phyloP scores from a whole-genome alignment of 495 filamentous ascomycete genomes.

The Hypoxylon trugodes region DNA sequence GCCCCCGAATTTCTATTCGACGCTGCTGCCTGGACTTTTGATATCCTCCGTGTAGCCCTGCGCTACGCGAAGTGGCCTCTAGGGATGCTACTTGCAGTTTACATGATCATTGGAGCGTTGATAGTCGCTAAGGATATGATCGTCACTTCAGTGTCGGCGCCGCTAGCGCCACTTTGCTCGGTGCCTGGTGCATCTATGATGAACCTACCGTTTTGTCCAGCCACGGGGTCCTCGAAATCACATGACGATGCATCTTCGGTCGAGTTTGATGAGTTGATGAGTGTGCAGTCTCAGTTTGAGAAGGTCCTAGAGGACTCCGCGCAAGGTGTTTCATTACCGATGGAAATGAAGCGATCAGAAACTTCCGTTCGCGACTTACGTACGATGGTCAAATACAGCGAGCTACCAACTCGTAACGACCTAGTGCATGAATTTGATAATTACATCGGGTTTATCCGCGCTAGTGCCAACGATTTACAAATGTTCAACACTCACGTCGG shows the following conservation, averaged over 20 bases:
- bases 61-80: conserved; percentile 62
- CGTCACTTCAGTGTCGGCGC: conserved; percentile 55
- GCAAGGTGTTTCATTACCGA: conserved; percentile 65
- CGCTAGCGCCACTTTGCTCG: conserved; percentile 69
- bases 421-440: conserved; percentile 71
- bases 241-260: conserved; percentile 44
- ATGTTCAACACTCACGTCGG: conserved; percentile 75
- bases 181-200: conserved; percentile 68
- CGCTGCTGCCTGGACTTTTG: conserved; percentile 53
- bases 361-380: conserved; percentile 76
- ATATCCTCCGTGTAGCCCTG: conserved; percentile 59
- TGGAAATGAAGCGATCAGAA: conserved; percentile 76
- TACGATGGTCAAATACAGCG: conserved; percentile 64
- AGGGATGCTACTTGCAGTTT: conserved; percentile 62
- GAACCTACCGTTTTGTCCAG: conserved; percentile 67
- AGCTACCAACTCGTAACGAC: conserved; percentile 60
- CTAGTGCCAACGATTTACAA: conserved; percentile 65
- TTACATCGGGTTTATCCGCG: conserved; percentile 68
- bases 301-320: conserved; percentile 68
- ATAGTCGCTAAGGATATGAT: conserved; percentile 62
- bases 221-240: conserved; percentile 11
- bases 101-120: conserved; percentile 57
- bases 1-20: conserved; percentile 44
- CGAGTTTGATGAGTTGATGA: conserved; percentile 73
- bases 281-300: conserved; percentile 71